Evolutionary conservation across 257 asterid species (phyloP), one percentile per base, ranked within the genome.

Genomic region (Jacaranda copaia): DNA sequence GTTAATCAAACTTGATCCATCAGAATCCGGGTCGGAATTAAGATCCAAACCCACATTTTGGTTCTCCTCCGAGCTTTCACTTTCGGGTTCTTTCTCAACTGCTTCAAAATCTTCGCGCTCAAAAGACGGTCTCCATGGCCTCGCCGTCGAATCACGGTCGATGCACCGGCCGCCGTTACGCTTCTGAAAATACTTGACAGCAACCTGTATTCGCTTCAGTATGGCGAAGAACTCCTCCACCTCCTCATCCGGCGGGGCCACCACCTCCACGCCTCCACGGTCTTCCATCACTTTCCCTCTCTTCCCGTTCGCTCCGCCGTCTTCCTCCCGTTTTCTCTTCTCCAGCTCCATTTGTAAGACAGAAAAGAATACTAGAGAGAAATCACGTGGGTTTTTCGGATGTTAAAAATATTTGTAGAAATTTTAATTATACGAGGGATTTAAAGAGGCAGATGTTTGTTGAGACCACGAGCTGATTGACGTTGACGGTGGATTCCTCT

Each of bases 141-240:
- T 25, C 55, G 72, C 55, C 65, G 20, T 43, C 56, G 52, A 13
- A 35, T 19, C 71, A 36, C 39, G 63, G 8, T 76, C 80, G 15
- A 32, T 39, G 58, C 69, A 14, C 1, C 52, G 72, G 65, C 75
- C 48, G 63, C 63, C 64, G 56, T 73, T 38, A 19, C 79, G 79
- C 20, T 66, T 49, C 66, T 20, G 64, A 35, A 79, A 73, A 66
- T 79, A 79, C 65, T 65, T 73, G 16, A 79, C 59, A 36, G 83
- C 89, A 39, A 73, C 82, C 45, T 67, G 83, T 39, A 85, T 82
- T 51, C 88, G 79, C 79, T 79, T 77, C 53, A 88, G 77, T 3
- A 84, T 85, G 13, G 87, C 83, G 75, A 72, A 88, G 81, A 88
- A 84, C 71, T 88, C 88, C 79, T 88, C 90, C 78, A 88, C 92